Base-by-base conservation (phyloP, 1,139 yeast species). In the Scheffersomyces quercinus region DNA sequence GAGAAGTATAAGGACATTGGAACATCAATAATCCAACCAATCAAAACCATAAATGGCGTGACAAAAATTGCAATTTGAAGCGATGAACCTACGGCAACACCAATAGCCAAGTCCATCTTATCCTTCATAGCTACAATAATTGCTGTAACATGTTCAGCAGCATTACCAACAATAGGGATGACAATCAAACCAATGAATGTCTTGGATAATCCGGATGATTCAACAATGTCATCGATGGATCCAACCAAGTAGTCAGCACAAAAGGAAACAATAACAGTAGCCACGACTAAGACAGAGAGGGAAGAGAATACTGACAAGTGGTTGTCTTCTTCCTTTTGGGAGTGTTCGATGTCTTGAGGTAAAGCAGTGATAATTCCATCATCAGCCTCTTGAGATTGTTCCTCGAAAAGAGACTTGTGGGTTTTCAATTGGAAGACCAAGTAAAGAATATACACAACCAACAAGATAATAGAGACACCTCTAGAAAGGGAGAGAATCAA, bases 111-210 rank as follows among this genome's bases (percentile, higher is more conserved):
- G 64, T 93, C 98, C 97, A 95, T 93, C 68, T 95, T 93, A 67
- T 93, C 89, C 68, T 90, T 90, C 80, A 85, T 82, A 28, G 99
- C 98, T 39, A 93, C 98, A 50, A 89, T 79, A 38, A 93, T 86
- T 2, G 98, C 97, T 13, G 98, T 93, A 39, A 88, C 98, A 64
- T 93, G 99, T 67, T 93, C 99, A 11, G 99, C 98, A 2, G 99
- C 99, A 59, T 93, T 93, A 46, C 99, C 99, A 28, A 93, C 98
- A 51, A 95, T 91, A 39, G 99, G 99, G 50, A 93, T 84, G 39
- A 93, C 82, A 55, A 93, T 86, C 53, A 93, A 75, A 64, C 99
- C 99, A 56, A 93, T 89, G 59, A 93, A 93, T 0, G 98, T 91
- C 75, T 91, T 93, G 40, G 96, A 87, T 50, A 93, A 75, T 3